Base-by-base conservation (phyloP, 306 rosid species). In the Herpetospermum pedunculosum region DNA sequence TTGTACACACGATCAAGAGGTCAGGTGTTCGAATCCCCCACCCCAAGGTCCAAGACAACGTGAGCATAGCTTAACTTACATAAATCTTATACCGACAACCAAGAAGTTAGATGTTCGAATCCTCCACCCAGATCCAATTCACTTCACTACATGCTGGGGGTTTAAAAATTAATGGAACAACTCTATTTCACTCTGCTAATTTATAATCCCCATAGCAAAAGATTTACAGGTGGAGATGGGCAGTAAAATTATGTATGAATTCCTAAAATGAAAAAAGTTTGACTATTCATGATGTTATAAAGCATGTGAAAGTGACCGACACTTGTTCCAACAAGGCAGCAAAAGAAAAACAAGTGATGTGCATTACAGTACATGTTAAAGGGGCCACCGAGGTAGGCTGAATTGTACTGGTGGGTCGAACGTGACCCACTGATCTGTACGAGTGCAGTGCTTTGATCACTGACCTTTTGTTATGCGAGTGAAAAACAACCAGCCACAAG, bases 251-350 rank as follows among this genome's bases (percentile, higher is more conserved):
- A 77, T 46, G 53, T 29, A 30, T 62, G 40, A 29, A 64, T 8
- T 71, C 18, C 26, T 29, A 16, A 3, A 5, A 25, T 68, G 73
- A 65, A 40, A 65, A 40, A 65, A 23, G 1, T 11, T 65, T 29
- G 19, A 15, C 68, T 54, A 34, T 52, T 70, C 80, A 77, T 38
- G 52, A 35, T 30, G 5, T 21, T 57, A 43, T 21, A 44, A 73
- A 37, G 76, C 62, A 70, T 29, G 76, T 72, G 82, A 80, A 84
- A 84, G 79, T 77, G 84, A 84, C 96, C 80, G 84, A 80, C 91
- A 83, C 80, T 59, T 12, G 74, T 82, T 74, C 70, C 79, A 44
- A 55, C 50, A 32, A 54, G 19, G 30, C 73, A 68, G 32, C 73
- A 43, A 68, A 68, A 43, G 29, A 35, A 55, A 54, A 35, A 5